Base-by-base conservation (phyloP, 352 stramenopile species). In the Pythium rhizo-oryzae region DNA sequence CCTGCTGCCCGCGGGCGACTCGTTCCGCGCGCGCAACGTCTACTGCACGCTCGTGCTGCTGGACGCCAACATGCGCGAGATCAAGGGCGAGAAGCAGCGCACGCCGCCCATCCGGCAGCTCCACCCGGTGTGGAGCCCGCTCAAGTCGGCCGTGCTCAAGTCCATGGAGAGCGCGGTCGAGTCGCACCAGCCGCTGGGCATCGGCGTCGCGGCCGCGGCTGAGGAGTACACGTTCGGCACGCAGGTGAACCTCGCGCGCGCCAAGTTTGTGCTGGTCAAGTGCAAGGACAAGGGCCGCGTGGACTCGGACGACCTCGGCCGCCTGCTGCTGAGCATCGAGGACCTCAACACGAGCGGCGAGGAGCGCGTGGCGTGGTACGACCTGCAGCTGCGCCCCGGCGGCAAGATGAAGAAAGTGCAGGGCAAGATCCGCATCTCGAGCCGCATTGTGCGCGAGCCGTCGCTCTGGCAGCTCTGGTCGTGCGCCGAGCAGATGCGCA, bases 191-290 rank as follows among this genome's bases (percentile, higher is more conserved):
- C 88, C 88, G n/a, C 70, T 96, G 35, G 88, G 88, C 9, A 96
- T 96, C 62, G 88, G 88, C 23, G 88, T 85, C 7, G 88, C 88
- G 5, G 88, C 88, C 0, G 88, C 86, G 1, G 81, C 84, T 4
- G 86, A 96, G 61, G 88, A 96, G 74, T 96, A 96, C 68, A 96
- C 88, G 46, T 94, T 96, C 69, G 88, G 88, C 52, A 93, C 90
- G 53, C 79, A 88, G 28, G 87, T 84, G 28, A 92, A 93, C 53
- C 59, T 96, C 9, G 67, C 77, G 53, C 77, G 83, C 28, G 88
- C 88, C 63, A 93, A 94, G 71, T 96, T 90, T 61, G 63, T 96
- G 61, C 71, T 94, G 15, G 79, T 96, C 8, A 96, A 96, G 61
- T 96, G 88, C 84, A 96, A 96, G 56, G 85, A 96, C 75, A 96